Evolutionary conservation across 2,329 filamentous ascomycete species (phyloP).

Genomic region (Ophiostoma ulmi): DNA sequence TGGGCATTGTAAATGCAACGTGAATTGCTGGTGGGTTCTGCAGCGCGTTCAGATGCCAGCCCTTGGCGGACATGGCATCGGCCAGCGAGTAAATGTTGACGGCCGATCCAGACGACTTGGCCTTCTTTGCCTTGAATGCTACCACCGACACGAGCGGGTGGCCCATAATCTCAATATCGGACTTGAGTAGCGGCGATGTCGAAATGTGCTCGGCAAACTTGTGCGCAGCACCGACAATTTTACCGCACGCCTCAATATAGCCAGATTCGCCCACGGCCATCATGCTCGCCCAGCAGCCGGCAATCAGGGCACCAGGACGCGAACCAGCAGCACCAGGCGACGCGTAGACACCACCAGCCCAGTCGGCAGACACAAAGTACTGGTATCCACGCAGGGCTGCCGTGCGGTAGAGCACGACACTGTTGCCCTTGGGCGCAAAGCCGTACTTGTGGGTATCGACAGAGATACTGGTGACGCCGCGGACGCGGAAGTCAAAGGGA

Average conservation of each 20-base stretch:
- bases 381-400: conserved; percentile 76
- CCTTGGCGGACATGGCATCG: conserved; percentile 74
- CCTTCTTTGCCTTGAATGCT: conserved; percentile 66
- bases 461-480: conserved; percentile 90
- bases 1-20: conserved; percentile 85
- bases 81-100: conserved; percentile 92
- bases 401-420: conserved; percentile 83
- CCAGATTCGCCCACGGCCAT: conserved; percentile 84
- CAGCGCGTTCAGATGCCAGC: conserved; percentile 94
- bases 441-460: conserved; percentile 99
- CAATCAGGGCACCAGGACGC: conserved; percentile 87
- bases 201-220: conserved; percentile 72
- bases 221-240: conserved; percentile 83
- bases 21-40: conserved; percentile 91
- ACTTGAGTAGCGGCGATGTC: conserved; percentile 60
- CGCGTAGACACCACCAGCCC: conserved; percentile 93
- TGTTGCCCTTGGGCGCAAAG: conserved; percentile 97
- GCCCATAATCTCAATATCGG: conserved; percentile 75
- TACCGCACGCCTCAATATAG: conserved; percentile 79
- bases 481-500: conserved; percentile 88
- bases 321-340: conserved; percentile 89
- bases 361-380: conserved; percentile 93
- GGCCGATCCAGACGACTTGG: conserved; percentile 35
- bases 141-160: conserved; percentile 85
- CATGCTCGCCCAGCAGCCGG: conserved; percentile 89